These are phyloP conservation scores for Nannochloropsis gaditana DNA, from an alignment of 108 stramenopile genomes.

Conservation along the genomic window DNA sequence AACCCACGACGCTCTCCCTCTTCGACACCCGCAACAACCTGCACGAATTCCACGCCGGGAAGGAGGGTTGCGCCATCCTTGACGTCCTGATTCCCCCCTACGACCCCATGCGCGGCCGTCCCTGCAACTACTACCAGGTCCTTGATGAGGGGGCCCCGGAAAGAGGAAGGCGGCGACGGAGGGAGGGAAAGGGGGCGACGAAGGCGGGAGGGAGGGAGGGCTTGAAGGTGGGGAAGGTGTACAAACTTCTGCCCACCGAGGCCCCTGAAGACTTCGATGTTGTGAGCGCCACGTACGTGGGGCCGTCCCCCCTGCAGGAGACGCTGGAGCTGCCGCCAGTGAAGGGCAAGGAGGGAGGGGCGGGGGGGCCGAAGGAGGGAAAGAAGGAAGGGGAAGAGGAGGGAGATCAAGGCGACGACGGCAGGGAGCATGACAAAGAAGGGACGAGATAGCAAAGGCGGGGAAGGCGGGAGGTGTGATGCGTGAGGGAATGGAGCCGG, in stretches of 20 bases:
- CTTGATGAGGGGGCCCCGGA: background rate
- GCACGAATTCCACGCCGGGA: slow-evolving; percentile 82
- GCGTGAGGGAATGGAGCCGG: no score
- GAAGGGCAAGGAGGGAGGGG: background rate
- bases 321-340: background rate
- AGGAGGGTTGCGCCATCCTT: slow-evolving; percentile 75
- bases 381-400: background rate
- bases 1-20: slow-evolving; percentile 63
- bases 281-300: slow-evolving; percentile 60
- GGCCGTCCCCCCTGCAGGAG: background rate
- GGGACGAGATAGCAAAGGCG: background rate
- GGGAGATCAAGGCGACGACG: background rate
- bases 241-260: slow-evolving; percentile 62
- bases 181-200: background rate
- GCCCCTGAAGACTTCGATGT: slow-evolving; percentile 75
- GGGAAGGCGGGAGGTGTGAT: background rate
- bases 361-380: background rate
- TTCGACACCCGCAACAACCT: slow-evolving; percentile 75
- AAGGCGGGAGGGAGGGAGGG: background rate
- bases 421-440: background rate
- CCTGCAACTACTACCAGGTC: slow-evolving; percentile 78
- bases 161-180: background rate
- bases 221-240: slow-evolving; percentile 22
- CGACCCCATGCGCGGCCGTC: slow-evolving; percentile 66
- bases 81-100: slow-evolving; percentile 91